phyloP scores from a whole-genome alignment of 148 eudicot genomes.

The Amaranthus palmeri region DNA sequence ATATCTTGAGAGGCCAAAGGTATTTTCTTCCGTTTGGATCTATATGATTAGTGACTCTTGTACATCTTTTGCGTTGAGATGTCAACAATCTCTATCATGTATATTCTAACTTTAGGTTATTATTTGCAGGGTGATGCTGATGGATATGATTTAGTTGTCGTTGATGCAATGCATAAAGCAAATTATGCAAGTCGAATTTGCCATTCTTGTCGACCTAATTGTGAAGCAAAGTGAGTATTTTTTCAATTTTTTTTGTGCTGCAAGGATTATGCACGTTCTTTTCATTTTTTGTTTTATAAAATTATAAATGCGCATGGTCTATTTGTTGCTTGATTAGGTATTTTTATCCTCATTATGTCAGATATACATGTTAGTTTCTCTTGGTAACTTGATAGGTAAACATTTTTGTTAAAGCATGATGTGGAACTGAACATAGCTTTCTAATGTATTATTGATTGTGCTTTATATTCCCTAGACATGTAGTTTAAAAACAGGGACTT shows the following conservation, averaged over 20 bases:
- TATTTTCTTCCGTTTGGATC: slow-evolving; percentile 9
- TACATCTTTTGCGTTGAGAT: background rate
- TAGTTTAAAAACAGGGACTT: no score
- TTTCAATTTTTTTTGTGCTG: background rate
- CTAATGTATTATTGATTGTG: no score
- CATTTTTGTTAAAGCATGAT: no score
- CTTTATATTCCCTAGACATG: no score
- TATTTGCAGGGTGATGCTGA: slow-evolving; percentile 90
- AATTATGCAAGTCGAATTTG: slow-evolving; percentile 98
- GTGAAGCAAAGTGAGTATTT: slow-evolving; percentile 91
- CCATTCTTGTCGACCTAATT: slow-evolving; percentile 95
- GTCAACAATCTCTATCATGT: background rate
- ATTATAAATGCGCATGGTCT: background rate
- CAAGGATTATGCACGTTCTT: background rate
- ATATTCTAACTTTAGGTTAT: slow-evolving; percentile 7
- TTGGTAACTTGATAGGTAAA: no score
- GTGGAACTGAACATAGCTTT: no score
- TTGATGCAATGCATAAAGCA: slow-evolving; percentile 99
- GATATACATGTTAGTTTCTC: no score
- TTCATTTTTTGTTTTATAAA: background rate
- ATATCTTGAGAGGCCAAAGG: slow-evolving; percentile 98
- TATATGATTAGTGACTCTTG: background rate
- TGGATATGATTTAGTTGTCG: slow-evolving; percentile 96
- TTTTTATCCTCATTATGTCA: background rate
- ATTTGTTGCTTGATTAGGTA: background rate